These are phyloP conservation scores for Penicillium decumbens DNA, from an alignment of 2,329 filamentous ascomycete genomes.

Conservation along the genomic window DNA sequence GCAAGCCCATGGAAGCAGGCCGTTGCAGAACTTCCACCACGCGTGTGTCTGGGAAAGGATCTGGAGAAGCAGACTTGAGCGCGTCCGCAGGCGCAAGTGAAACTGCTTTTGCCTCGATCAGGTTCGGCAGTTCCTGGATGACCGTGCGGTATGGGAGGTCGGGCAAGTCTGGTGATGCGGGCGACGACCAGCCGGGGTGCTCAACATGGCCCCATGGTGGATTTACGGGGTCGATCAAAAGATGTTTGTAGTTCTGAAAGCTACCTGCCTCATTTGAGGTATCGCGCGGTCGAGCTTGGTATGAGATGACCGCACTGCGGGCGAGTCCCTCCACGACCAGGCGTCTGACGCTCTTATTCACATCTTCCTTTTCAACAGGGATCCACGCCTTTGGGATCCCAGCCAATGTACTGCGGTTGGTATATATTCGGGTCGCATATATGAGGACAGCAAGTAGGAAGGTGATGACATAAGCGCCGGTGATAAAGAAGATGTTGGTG, in stretches of 20 bases:
- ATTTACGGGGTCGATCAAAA: conserved; percentile 37
- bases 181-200: conserved; percentile 85
- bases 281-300: conserved; percentile 67
- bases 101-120: conserved; percentile 91
- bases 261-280: conserved; percentile 39
- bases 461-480: conserved; percentile 69
- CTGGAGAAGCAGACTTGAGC: conserved; percentile 37
- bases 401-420: conserved; percentile 71
- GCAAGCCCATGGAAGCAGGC: conserved; percentile 65
- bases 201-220: conserved; percentile 77
- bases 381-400: conserved; percentile 84
- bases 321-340: conserved; percentile 69
- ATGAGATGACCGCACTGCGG: conserved; percentile 75
- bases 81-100: conserved; percentile 66
- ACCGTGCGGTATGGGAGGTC: conserved; percentile 80
- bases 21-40: conserved; percentile 69
- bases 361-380: conserved; percentile 78
- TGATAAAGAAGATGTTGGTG: conserved; percentile 79
- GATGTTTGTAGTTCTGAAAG: conserved; percentile 28
- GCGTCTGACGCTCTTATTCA: conserved; percentile 67
- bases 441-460: conserved; percentile 66
- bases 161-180: conserved; percentile 66
- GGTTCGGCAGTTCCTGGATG: conserved; percentile 74
- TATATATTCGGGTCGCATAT: conserved; percentile 79
- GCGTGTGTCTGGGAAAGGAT: conserved; percentile 56